These are phyloP conservation scores for Nyctanthes arbortristis DNA, from an alignment of 257 asterid genomes.

Conservation along the genomic window DNA sequence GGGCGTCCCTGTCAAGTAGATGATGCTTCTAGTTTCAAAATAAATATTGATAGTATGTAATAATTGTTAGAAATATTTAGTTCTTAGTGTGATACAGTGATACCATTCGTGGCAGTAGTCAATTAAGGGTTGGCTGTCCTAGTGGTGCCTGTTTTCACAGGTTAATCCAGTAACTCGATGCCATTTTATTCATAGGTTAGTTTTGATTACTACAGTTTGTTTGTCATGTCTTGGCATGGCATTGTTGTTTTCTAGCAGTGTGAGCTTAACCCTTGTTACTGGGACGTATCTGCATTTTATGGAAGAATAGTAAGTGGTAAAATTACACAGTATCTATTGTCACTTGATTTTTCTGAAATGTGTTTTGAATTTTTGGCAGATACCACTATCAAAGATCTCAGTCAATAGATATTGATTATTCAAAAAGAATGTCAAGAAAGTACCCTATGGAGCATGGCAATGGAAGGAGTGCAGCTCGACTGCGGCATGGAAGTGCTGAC, in stretches of 20 bases:
- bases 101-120: background rate
- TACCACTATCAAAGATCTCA: constrained; percentile 41
- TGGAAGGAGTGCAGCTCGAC: constrained; percentile 31
- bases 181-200: background rate
- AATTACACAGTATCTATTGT: background rate
- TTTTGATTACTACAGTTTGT: background rate
- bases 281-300: background rate
- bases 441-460: constrained; percentile 34
- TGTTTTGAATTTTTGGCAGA: constrained; percentile 35
- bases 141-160: background rate
- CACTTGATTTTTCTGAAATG: constrained; percentile 11
- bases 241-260: background rate
- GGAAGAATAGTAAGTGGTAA: background rate
- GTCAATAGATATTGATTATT: constrained; percentile 45
- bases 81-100: no score
- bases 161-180: background rate
- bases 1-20: background rate
- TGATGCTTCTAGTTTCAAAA: background rate
- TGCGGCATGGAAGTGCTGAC: constrained; percentile 27
- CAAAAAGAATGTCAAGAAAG: constrained; percentile 47
- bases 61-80: background rate
- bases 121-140: background rate
- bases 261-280: constrained; percentile 5
- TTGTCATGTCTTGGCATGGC: background rate
- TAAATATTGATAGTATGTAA: background rate